Evolutionary conservation across 257 asterid species (phyloP), one percentile per base, ranked within the genome.

Genomic region (Solanum bulbocastanum): DNA sequence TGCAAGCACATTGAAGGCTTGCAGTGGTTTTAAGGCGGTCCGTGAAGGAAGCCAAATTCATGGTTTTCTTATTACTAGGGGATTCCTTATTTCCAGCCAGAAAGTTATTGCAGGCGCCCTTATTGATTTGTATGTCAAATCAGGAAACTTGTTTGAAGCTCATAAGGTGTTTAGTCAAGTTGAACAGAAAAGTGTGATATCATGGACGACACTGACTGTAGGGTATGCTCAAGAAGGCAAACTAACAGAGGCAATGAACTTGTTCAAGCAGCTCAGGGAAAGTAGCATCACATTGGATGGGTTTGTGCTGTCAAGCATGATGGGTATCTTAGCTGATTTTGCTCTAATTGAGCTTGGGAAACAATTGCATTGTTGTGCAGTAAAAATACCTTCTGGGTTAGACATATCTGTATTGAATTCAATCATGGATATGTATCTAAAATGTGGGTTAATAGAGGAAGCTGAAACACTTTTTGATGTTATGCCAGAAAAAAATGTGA

Each of bases 1-100:
- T 44, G 90, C 98, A 5, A 93, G 98, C 92, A 89, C 92, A 14
- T 84, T 94, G 83, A 94, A 94, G 88, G 95, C 96, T 39, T 94
- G 98, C 72, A 88, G 92, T 83, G 86, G 76, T 85, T 89, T 89
- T 49, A 92, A 93, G 88, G 96, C 98, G 10, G 85, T 91, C n/a
- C 88, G 33, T 44, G 93, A 91, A 86, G 98, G 96, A 42, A 88
- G 88, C 79, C 98, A 94, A 86, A 91, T 94, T 30, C 98, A 93
- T 32, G 92, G 91, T 40, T 91, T 90, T 82, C 84, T 94, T 52
- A 89, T 91, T 72, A 87, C 89, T 7, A 89, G 87, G 40, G 98
- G 94, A 78, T 87, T 83, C 87, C 90, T 91, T 49, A 82, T 92
- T 89, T 89, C 87, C 37, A 74, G 81, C 84, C 91, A 93, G 40